Evolutionary conservation across 2,329 filamentous ascomycete species (phyloP).

Genomic region (Seiridium cupressi): DNA sequence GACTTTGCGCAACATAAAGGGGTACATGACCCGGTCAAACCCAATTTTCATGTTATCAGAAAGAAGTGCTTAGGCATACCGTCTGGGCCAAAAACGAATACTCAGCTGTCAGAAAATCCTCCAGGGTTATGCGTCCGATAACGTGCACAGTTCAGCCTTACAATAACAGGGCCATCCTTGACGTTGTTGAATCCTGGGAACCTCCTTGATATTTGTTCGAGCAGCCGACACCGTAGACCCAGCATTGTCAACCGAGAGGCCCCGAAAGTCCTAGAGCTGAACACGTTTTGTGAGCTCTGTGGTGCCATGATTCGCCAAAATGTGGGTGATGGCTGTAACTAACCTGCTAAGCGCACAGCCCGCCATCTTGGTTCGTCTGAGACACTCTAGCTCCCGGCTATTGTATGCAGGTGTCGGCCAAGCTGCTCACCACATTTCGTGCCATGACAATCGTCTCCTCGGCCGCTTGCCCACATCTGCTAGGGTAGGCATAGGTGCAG

Average conservation of each 20-base stretch:
- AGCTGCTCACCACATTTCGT: neutral
- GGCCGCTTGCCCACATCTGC: no score
- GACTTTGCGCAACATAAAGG: neutral
- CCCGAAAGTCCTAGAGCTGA: neutral
- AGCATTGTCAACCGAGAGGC: neutral
- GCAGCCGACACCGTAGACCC: neutral
- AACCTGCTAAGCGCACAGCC: neutral
- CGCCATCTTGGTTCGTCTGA: neutral
- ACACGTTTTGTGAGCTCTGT: neutral
- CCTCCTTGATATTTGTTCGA: no score
- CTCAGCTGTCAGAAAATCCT: no score
- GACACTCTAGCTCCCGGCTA: neutral
- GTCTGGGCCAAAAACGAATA: no score
- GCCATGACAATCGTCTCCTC: no score
- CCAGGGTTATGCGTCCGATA: no score
- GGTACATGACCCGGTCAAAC: neutral
- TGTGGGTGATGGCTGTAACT: neutral
- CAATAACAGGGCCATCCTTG: no score
- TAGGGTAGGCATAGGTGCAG: no score
- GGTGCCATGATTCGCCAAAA: neutral
- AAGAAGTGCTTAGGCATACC: neutral
- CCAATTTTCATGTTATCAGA: neutral
- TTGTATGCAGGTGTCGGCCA: neutral
- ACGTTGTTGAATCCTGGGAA: no score
- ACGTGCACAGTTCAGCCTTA: no score